Evolutionary conservation across 2,329 filamentous ascomycete genomes (phyloP), one percentile per base, ranked within the genome.

Genomic region (Myriosclerotinia scirpicola): DNA sequence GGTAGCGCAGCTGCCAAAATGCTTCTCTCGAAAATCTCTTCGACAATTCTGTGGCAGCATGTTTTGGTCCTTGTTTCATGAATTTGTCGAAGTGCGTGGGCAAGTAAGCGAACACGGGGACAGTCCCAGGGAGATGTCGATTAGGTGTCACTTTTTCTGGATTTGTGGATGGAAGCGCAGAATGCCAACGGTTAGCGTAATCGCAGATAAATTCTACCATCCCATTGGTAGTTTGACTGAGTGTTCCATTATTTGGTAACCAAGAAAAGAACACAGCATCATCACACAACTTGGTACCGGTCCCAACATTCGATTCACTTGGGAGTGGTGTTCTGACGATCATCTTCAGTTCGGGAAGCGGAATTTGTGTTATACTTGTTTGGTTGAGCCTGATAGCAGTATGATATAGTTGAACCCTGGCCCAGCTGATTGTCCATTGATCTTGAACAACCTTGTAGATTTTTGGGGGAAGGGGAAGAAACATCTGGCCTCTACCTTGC

Each of bases 141-240:
- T 56, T 56, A 38, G 40, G 61, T 56, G 30, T 64, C 15, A 26
- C 3, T 36, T 2, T 9, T 17, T 12, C 15, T 46, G 11, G 30
- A 26, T 56, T 52, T 17, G 6, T 36, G 9, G 26, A 56, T 38
- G 61, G 17, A 11, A 44, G 36, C n/a, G 36, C 7, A 34, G 53
- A 64, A 22, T 64, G 52, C 61, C 61, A 64, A 46, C 61, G 52
- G 34, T 64, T 64, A 12, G 61, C 61, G 22, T 64, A 64, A 26
- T 64, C 61, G 17, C 50, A 55, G 15, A 64, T 64, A n/a, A 56
- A 56, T n/a, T 64, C 61, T 8, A 55, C 26, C 50, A 55, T 56
- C 5, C 14, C 52, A 5, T 56, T 9, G 5, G 42, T 7, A 34
- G 52, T 56, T 7, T 12, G 17, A 15, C 9, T 36, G 12, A 36